Conservation (phyloP, 2,329 filamentous ascomycete species). For the Teratosphaeria zuluensis region DNA sequence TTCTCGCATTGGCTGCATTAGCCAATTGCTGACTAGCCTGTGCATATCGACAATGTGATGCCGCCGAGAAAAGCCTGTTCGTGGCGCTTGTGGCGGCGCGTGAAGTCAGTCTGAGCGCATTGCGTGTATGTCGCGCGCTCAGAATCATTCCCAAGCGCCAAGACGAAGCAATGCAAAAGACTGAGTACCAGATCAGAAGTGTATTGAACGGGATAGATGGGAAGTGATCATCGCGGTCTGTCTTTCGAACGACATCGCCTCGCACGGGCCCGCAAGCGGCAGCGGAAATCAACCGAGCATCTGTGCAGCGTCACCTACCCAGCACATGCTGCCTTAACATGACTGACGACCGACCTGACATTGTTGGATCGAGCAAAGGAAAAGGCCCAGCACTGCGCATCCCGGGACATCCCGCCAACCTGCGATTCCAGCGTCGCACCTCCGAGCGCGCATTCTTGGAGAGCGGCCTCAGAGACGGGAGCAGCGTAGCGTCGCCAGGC, state of each 20-base stretch:
- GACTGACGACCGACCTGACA: background rate
- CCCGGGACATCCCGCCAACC: constrained; percentile 9
- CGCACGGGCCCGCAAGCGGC: no score
- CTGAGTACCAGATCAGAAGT: no score
- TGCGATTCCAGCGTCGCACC: constrained; percentile 27
- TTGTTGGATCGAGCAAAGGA: constrained; percentile 7
- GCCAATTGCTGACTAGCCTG: constrained; percentile 1
- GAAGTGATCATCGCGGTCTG: no score
- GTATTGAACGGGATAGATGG: no score
- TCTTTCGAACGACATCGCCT: no score
- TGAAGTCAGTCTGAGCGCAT: background rate
- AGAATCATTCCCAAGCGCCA: background rate
- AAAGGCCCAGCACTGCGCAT: constrained; percentile 10
- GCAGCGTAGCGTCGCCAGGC: constrained; percentile 1
- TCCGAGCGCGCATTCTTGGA: constrained; percentile 26
- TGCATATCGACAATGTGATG: constrained; percentile 3
- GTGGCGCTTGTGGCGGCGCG: background rate
- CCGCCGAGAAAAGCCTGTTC: constrained; percentile 3
- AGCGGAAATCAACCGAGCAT: background rate
- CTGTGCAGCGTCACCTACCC: background rate
- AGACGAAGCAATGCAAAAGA: no score
- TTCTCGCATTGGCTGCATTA: constrained; percentile 31
- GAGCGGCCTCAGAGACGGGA: constrained; percentile 18
- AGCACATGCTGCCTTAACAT: background rate
- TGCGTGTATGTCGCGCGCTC: background rate